Evolutionary conservation across 2,329 filamentous ascomycete genomes (phyloP), one percentile per base, ranked within the genome.

Genomic region (Graphiopsis chlorocephala): DNA sequence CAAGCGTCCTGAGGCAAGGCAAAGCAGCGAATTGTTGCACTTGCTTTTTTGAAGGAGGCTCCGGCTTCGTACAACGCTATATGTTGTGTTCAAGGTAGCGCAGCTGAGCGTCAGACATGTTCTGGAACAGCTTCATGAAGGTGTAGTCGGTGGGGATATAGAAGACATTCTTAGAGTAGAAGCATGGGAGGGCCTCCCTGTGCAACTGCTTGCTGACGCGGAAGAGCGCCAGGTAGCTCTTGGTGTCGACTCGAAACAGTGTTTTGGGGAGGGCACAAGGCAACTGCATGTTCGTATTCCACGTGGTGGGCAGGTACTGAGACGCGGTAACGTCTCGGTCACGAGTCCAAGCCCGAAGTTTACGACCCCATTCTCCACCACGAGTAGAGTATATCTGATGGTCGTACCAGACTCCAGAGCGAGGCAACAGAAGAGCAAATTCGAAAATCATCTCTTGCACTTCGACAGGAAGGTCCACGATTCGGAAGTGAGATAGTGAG

Each of bases 201-300:
- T 66, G 33, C 11, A 66, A 23, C 15, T 53, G 31, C 33, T 66
- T 66, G 31, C 60, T 63, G 6, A 56, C 60, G 55, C 61, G 64
- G 2, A 66, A 23, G 12, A 66, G 42, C 10, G 53, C 31, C 8
- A 61, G 33, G 35, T 61, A 38, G n/a, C n/a, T 42, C 5, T 20
- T n/a, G 5, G 38, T 25, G n/a, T 56, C 20, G 8, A 56, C 53
- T 25, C 7, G 53, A 11, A 38, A 56, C 31, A 56, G 20, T 2
- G 2, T 8, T 38, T 38, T 56, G 0, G 53, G 29, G 3, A 8
- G 8, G 17, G 17, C n/a, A 14, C 23, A 8, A 31, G 20, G 53
- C 12, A n/a, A 23, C 3, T 38, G 20, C 31, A 14, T 56, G 11
- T 38, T 14, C 8, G 7, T 25, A 8, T 38, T 11, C 53, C 53